Conservation (phyloP, 306 rosid species). For the Vigna hirtella region DNA sequence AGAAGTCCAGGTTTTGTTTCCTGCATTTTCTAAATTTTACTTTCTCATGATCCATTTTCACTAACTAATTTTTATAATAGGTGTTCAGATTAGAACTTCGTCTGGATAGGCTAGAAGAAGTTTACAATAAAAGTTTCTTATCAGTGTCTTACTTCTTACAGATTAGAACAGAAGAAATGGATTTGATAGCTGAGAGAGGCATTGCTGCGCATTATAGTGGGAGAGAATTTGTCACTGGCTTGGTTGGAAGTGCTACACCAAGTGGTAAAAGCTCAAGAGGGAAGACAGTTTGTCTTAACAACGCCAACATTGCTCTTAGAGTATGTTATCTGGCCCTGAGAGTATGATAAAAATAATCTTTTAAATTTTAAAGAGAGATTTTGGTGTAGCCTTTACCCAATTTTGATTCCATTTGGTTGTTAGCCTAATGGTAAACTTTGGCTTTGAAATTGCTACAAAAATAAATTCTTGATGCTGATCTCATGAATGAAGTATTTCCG, state of each 20-base stretch:
- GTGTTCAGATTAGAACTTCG: not conserved
- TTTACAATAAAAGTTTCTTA: constrained; percentile 28
- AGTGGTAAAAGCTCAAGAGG: constrained; percentile 78
- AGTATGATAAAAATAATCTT: constrained; percentile 42
- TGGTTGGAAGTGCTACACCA: constrained; percentile 74
- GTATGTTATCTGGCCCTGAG: constrained; percentile 56
- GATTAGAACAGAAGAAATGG: constrained; percentile 98
- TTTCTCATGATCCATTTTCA: constrained; percentile 37
- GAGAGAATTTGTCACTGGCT: constrained; percentile 67
- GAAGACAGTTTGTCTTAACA: constrained; percentile 85
- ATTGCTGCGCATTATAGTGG: constrained; percentile 99
- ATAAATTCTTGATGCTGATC: constrained; percentile 40
- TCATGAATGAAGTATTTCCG: constrained; percentile 50
- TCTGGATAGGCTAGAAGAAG: constrained; percentile 3
- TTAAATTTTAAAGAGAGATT: constrained; percentile 37
- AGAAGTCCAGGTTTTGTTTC: constrained; percentile 84
- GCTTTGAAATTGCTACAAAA: not conserved
- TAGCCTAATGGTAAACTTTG: not conserved
- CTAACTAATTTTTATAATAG: constrained; percentile 21
- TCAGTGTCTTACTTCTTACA: constrained; percentile 50
- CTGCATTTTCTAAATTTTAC: not conserved
- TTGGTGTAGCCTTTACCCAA: constrained; percentile 23
- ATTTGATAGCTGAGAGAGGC: constrained; percentile 98
- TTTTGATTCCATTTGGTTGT: constrained; percentile 33
- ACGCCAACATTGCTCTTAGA: constrained; percentile 98